phyloP scores from a whole-genome alignment of 352 stramenopile genomes.

The Blastocystis sp. region DNA sequence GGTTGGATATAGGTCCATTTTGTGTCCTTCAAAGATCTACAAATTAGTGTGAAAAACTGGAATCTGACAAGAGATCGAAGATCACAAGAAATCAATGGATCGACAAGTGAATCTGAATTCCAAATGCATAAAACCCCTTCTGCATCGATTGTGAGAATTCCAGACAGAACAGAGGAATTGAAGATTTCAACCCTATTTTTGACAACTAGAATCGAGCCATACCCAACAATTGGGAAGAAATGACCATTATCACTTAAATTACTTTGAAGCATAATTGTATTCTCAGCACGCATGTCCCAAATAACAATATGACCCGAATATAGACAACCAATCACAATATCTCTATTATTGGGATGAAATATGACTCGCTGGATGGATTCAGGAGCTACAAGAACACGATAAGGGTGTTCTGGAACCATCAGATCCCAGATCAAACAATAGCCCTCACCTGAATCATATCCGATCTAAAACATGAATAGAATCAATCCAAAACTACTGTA shows the following conservation, averaged over 20 bases:
- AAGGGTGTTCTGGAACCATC: constrained; percentile 33
- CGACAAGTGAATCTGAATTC: neutral
- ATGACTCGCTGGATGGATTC: neutral
- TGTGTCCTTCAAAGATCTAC: neutral
- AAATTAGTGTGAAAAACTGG: neutral
- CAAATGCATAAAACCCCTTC: constrained; percentile 40
- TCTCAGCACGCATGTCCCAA: neutral
- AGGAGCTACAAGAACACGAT: neutral
- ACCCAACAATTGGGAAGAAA: neutral
- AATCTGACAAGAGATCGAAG: neutral
- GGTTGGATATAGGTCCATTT: neutral
- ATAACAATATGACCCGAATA: neutral
- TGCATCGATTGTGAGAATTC: neutral
- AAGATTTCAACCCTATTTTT: neutral
- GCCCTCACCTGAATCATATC: neutral
- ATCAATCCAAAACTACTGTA: too few relatives aligned
- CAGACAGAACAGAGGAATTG: neutral
- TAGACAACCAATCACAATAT: constrained; percentile 5
- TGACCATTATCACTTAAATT: neutral
- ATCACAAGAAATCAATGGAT: neutral
- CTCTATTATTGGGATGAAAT: neutral
- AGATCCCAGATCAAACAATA: constrained; percentile 29
- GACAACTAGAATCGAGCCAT: neutral
- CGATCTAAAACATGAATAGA: neutral
- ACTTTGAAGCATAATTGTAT: neutral